phyloP scores from a whole-genome alignment of 441 rosid species.

The Euphorbia neoarborescens region DNA sequence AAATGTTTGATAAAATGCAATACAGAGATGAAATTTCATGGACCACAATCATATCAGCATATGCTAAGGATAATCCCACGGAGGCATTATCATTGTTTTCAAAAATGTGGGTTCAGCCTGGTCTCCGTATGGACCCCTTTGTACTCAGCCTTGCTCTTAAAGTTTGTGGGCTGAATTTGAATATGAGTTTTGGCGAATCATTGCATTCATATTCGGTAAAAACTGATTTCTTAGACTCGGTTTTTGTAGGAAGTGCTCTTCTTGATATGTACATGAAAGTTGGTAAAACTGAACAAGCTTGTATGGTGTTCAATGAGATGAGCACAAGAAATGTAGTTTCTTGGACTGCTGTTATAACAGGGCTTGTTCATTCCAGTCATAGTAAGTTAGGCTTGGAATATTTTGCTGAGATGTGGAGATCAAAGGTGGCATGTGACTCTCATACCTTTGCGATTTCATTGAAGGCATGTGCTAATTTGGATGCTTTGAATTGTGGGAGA shows the following conservation, averaged over 20 bases:
- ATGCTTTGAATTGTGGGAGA: constrained; percentile 50
- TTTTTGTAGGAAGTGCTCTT: constrained; percentile 66
- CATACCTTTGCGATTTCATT: constrained; percentile 54
- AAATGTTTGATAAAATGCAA: constrained; percentile 63
- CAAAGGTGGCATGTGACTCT: constrained; percentile 41
- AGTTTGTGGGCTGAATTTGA: constrained; percentile 49
- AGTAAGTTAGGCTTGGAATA: constrained; percentile 44
- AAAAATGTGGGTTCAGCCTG: constrained; percentile 52
- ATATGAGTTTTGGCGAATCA: constrained; percentile 45
- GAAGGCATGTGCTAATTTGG: constrained; percentile 69
- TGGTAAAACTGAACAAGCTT: constrained; percentile 41
- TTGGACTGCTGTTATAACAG: constrained; percentile 80
- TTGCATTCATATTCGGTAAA: constrained; percentile 58
- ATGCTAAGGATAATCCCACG: constrained; percentile 34
- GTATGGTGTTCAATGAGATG: constrained; percentile 57
- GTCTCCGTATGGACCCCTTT: constrained; percentile 47
- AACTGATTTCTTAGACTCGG: constrained; percentile 45
- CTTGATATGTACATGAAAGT: constrained; percentile 58
- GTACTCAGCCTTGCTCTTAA: constrained; percentile 62
- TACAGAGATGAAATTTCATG: constrained; percentile 59
- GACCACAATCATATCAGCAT: constrained; percentile 68
- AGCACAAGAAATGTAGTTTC: constrained; percentile 57
- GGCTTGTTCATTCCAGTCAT: constrained; percentile 58
- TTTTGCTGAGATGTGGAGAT: constrained; percentile 62
- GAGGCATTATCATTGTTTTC: constrained; percentile 63